These are phyloP conservation scores for Udeniomyces megalosporus DNA, from an alignment of 768 basidiomycete species.

Conservation along the genomic window DNA sequence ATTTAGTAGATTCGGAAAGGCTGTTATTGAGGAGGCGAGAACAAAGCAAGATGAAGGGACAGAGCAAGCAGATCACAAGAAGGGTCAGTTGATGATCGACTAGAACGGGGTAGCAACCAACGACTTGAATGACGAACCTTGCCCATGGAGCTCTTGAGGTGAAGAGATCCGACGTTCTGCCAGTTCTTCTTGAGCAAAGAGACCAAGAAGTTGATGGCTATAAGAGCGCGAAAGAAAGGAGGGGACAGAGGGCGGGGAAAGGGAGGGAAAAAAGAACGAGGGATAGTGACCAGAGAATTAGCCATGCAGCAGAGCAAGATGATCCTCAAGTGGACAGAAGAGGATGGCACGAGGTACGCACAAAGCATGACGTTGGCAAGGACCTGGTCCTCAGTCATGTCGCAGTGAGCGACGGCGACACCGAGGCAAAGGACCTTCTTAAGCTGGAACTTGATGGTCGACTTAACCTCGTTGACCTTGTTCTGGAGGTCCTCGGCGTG, in stretches of 20 bases:
- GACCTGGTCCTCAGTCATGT: constrained; percentile 96
- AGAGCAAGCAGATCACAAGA: neutral
- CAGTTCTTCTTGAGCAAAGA: constrained; percentile 97
- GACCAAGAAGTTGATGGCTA: constrained; percentile 93
- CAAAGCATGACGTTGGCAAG: constrained; percentile 92
- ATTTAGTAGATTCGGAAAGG: constrained; percentile 17
- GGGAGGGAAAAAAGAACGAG: constrained; percentile 9
- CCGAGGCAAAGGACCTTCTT: constrained; percentile 98
- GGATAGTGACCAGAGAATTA: no score
- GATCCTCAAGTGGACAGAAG: no score
- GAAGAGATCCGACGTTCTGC: constrained; percentile 97
- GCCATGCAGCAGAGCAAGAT: no score
- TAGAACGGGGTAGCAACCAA: neutral
- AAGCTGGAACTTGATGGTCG: constrained; percentile 99
- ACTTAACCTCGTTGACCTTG: constrained; percentile 89
- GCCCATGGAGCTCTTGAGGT: constrained; percentile 99
- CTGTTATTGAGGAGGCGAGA: neutral
- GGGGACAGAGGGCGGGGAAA: no score
- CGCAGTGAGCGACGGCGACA: constrained; percentile 92
- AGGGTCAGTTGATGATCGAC: no score
- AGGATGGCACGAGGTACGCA: no score
- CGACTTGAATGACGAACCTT: constrained; percentile 33
- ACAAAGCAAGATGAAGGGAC: neutral
- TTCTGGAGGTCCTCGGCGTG: constrained; percentile 74
- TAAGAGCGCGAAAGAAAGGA: neutral